A percentile compares a stretch with the other conserved stretches of the same genome.
These are phyloP conservation scores for Amyloporia xantha DNA, from an alignment of 768 basidiomycete genomes.

Conservation along the genomic window DNA sequence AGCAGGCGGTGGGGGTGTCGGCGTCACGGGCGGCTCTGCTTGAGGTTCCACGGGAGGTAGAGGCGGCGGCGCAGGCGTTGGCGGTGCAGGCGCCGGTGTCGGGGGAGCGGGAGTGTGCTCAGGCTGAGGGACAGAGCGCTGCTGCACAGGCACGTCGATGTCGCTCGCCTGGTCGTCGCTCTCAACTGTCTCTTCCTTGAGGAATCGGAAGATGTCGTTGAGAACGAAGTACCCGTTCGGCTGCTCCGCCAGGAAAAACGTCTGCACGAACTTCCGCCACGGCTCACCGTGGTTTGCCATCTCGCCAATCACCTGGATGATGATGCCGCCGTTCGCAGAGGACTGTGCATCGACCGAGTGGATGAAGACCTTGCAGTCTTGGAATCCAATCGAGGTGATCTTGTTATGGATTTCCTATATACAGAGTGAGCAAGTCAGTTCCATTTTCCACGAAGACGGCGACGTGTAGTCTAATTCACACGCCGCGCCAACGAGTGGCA, in stretches of 20 bases:
- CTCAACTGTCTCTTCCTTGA: slow-evolving; percentile 91
- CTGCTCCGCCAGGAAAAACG: slow-evolving; percentile 99
- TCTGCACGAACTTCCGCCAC: slow-evolving; percentile 99
- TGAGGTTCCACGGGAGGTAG: slow-evolving; percentile 28
- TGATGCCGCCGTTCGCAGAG: slow-evolving; percentile 90
- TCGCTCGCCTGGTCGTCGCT: slow-evolving; percentile 62
- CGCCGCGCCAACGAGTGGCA: background rate
- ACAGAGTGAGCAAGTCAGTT: background rate
- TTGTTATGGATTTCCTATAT: slow-evolving; percentile 96
- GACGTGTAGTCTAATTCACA: background rate
- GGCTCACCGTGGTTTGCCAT: slow-evolving; percentile 89
- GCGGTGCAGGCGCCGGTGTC: slow-evolving; percentile 28
- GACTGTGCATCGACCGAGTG: slow-evolving; percentile 98
- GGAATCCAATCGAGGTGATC: slow-evolving; percentile 88
- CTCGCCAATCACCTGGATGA: slow-evolving; percentile 99
- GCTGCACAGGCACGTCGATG: slow-evolving; percentile 32
- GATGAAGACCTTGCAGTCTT: slow-evolving; percentile 98
- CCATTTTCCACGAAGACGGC: background rate
- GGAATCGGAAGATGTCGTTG: slow-evolving; percentile 99
- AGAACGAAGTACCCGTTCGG: slow-evolving; percentile 99
- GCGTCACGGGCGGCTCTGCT: slow-evolving; percentile 28
- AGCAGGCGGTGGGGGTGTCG: slow-evolving; percentile 36
- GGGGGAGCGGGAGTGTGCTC: slow-evolving; percentile 24
- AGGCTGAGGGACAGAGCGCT: slow-evolving; percentile 7
- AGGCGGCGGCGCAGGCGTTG: slow-evolving; percentile 29